phyloP scores from a whole-genome alignment of 805 yeast species.

The Saccharomycopsis synnaedendra region DNA sequence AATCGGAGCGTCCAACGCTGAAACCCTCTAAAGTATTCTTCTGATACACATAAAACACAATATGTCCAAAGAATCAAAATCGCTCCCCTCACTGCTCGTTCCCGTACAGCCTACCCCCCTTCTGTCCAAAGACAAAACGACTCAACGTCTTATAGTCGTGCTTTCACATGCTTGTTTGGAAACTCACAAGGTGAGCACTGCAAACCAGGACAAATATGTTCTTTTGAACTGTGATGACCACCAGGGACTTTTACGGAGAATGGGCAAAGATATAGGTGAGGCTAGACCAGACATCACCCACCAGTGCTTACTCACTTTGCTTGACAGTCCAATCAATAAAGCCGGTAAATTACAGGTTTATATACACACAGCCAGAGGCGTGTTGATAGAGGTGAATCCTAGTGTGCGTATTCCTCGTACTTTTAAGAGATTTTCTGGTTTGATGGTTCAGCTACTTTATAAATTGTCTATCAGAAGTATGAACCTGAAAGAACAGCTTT shows the following conservation, averaged over 20 bases:
- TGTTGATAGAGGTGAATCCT: constrained; percentile 91
- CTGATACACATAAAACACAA: constrained; percentile 25
- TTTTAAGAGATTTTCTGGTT: constrained; percentile 92
- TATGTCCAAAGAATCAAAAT: not conserved
- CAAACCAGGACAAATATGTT: constrained; percentile 82
- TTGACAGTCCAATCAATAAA: constrained; percentile 96
- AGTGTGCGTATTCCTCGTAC: constrained; percentile 96
- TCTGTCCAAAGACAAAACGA: constrained; percentile 72
- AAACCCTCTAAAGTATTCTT: constrained; percentile 10
- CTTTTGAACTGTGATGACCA: constrained; percentile 96
- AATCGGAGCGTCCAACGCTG: constrained; percentile 1
- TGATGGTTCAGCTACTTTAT: constrained; percentile 94
- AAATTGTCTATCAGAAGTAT: constrained; percentile 88
- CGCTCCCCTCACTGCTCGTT: constrained; percentile 41
- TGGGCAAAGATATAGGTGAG: constrained; percentile 96
- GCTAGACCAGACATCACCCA: constrained; percentile 99
- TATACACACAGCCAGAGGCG: constrained; percentile 91
- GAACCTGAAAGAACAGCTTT: constrained; percentile 85
- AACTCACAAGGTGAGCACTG: constrained; percentile 78
- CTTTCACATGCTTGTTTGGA: constrained; percentile 92
- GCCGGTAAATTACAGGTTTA: constrained; percentile 96
- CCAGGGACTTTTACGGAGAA: constrained; percentile 86
- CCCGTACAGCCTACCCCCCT: constrained; percentile 81
- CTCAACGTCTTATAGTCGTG: constrained; percentile 88
- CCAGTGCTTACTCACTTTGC: constrained; percentile 85